phyloP scores from a whole-genome alignment of 148 eudicot genomes.

The Chenopodium quinoa region DNA sequence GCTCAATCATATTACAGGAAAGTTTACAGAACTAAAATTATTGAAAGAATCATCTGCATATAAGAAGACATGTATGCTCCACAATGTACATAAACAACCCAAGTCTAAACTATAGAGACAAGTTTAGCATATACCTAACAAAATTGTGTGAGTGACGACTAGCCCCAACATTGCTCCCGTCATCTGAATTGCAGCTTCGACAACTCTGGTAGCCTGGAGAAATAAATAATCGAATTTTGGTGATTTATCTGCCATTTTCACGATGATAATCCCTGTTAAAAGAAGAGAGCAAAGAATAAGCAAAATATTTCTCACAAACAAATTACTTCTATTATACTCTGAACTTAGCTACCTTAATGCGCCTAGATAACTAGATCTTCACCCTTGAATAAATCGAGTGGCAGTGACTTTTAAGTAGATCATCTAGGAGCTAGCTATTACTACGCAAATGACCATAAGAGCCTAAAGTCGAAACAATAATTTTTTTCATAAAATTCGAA shows the following conservation, averaged over 20 bases:
- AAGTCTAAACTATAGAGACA: neutral
- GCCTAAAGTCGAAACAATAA: neutral
- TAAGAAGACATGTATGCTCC: neutral
- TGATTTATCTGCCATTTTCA: neutral
- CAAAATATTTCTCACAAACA: neutral
- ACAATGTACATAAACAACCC: neutral
- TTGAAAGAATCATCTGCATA: neutral
- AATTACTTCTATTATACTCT: too few species aligned
- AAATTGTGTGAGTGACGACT: neutral
- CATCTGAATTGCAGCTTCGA: neutral
- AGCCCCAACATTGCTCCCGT: neutral
- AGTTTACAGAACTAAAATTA: neutral
- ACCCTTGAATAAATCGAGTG: neutral
- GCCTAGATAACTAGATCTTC: neutral
- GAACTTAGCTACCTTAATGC: neutral
- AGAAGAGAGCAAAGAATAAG: neutral
- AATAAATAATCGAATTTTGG: neutral
- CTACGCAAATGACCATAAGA: neutral
- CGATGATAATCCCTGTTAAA: neutral
- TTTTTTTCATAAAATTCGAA: too few species aligned
- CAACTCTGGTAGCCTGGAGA: neutral
- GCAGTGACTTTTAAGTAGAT: neutral
- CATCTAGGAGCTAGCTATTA: neutral
- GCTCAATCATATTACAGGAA: neutral
- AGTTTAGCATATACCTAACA: conserved; percentile 2